Conservation (phyloP, 805 yeast species). For the Saccharomycopsis fibuligera region DNA sequence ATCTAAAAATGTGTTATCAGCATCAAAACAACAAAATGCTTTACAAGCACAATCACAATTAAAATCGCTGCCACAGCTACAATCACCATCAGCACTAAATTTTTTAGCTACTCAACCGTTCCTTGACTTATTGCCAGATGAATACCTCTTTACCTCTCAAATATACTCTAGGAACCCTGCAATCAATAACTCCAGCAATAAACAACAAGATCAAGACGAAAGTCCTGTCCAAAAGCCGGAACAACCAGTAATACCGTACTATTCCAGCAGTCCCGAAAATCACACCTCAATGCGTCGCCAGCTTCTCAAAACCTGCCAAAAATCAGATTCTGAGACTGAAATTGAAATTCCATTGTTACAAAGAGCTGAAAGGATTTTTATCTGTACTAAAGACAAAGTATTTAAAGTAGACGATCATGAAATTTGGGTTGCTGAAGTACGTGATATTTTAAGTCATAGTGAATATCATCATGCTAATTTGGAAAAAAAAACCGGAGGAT, state of each 20-base stretch:
- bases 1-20: slow-evolving; percentile 9
- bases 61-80: background rate
- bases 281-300: background rate
- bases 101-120: slow-evolving; percentile 53
- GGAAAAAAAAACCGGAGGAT: background rate
- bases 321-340: background rate
- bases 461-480: background rate
- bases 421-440: slow-evolving; percentile 79
- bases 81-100: no score
- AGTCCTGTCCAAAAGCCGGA: no score
- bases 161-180: no score
- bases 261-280: background rate
- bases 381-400: slow-evolving; percentile 50
- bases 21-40: background rate
- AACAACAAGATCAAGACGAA: background rate
- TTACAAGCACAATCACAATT: background rate
- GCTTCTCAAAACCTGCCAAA: no score
- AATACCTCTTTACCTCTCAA: slow-evolving; percentile 4
- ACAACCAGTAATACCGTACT: background rate
- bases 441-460: slow-evolving; percentile 37
- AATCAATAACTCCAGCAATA: background rate
- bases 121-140: slow-evolving; percentile 28
- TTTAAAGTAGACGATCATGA: slow-evolving; percentile 77
- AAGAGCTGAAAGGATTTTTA: slow-evolving; percentile 51
- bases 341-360: slow-evolving; percentile 47